phyloP scores from a whole-genome alignment of 768 basidiomycete genomes.

The Naganishia vishniacii region DNA sequence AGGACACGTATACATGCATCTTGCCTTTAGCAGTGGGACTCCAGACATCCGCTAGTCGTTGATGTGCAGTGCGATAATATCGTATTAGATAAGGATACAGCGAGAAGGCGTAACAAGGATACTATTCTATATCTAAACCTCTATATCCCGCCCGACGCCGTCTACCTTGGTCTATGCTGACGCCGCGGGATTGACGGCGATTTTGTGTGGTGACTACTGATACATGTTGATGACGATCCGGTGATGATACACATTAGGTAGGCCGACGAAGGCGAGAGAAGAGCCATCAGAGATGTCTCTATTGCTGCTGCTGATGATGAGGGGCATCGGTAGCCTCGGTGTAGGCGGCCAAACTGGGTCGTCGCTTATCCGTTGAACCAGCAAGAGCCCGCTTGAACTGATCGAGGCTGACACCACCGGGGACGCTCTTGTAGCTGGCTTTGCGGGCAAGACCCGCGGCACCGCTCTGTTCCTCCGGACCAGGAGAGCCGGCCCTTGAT shows the following conservation, averaged over 20 bases:
- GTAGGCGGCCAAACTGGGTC: constrained; percentile 21
- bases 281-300: not conserved
- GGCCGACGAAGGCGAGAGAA: not conserved
- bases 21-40: too few species aligned
- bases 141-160: not conserved
- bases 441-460: constrained; percentile 8
- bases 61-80: too few species aligned
- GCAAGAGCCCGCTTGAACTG: constrained; percentile 46
- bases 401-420: constrained; percentile 38
- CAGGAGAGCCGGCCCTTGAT: constrained; percentile 37
- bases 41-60: too few species aligned
- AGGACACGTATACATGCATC: too few species aligned
- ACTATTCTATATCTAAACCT: not conserved
- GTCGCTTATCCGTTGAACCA: constrained; percentile 39
- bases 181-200: constrained; percentile 5
- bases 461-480: constrained; percentile 25
- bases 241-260: constrained; percentile 17
- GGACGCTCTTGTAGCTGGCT: constrained; percentile 28
- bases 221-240: constrained; percentile 13
- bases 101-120: too few species aligned
- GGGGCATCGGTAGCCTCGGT: constrained; percentile 12
- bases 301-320: not conserved
- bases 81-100: too few species aligned
- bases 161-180: constrained; percentile 14
- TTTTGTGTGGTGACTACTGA: constrained; percentile 17